Evolutionary conservation across 2,329 filamentous ascomycete genomes (phyloP).

Genomic region (Xylariaceae sp.): DNA sequence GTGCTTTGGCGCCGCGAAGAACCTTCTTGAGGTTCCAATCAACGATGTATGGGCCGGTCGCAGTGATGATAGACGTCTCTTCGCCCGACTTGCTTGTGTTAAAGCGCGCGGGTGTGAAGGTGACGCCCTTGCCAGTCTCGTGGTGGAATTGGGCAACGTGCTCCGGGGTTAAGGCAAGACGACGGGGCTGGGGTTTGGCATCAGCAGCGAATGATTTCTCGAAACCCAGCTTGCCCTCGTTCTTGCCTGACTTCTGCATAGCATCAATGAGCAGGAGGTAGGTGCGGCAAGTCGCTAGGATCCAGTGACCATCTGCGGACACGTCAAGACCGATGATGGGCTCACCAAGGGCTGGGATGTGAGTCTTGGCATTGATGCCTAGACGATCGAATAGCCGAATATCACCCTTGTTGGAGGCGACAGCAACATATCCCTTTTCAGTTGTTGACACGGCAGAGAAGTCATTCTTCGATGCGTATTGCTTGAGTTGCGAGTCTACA

Average conservation of each 20-base stretch:
- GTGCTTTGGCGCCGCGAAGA: conserved; percentile 75
- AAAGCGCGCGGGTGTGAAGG: conserved; percentile 91
- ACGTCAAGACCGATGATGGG: conserved; percentile 94
- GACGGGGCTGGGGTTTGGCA: conserved; percentile 88
- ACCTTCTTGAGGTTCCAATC: conserved; percentile 96
- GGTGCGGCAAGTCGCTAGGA: conserved; percentile 90
- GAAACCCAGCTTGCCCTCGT: conserved; percentile 97
- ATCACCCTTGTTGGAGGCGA: conserved; percentile 97
- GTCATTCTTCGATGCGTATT: conserved; percentile 95
- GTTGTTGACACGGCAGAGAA: conserved; percentile 95
- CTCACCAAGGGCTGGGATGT: conserved; percentile 92
- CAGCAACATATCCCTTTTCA: conserved; percentile 93
- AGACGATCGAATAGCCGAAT: conserved; percentile 95
- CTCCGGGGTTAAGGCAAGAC: conserved; percentile 83
- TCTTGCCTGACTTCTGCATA: conserved; percentile 89
- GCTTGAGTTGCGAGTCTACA: conserved; percentile 89
- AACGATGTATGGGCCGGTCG: conserved; percentile 93
- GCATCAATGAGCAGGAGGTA: conserved; percentile 94
- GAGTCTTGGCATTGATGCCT: conserved; percentile 96
- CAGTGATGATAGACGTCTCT: conserved; percentile 95
- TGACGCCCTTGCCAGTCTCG: conserved; percentile 83
- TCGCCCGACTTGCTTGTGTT: conserved; percentile 80
- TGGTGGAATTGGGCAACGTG: conserved; percentile 98
- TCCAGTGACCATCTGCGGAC: conserved; percentile 93
- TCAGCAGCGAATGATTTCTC: conserved; percentile 92